Conservation (phyloP, 1,284 basidiomycete species). For the Schizophyllum amplum region DNA sequence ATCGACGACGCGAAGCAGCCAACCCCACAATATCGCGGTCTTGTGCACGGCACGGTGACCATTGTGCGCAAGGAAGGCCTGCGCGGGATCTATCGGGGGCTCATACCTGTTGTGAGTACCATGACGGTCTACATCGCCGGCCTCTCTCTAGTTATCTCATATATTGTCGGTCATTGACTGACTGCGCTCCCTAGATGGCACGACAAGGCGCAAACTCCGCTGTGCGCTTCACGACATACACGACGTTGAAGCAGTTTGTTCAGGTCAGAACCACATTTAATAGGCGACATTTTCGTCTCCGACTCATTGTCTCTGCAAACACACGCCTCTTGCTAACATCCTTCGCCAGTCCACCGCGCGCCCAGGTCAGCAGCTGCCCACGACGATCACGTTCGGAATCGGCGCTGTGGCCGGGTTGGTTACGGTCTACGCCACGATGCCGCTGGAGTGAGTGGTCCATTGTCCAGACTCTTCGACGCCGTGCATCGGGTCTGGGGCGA, state of each 20-base stretch:
- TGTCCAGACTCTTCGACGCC: not conserved
- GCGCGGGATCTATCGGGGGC: constrained; percentile 80
- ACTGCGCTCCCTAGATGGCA: constrained; percentile 67
- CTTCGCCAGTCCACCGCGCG: constrained; percentile 62
- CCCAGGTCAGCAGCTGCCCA: constrained; percentile 81
- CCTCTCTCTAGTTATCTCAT: not conserved
- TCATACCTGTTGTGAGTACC: constrained; percentile 82
- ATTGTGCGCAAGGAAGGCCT: constrained; percentile 86
- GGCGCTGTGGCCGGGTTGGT: constrained; percentile 91
- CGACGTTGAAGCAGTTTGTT: constrained; percentile 14
- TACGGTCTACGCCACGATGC: constrained; percentile 93
- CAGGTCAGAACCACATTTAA: not conserved
- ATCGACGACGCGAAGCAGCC: constrained; percentile 90
- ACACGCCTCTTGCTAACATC: constrained; percentile 48
- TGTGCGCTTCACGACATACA: constrained; percentile 78
- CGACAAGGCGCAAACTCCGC: constrained; percentile 97
- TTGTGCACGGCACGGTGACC: constrained; percentile 76
- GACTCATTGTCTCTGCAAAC: too few relatives aligned
- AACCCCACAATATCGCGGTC: constrained; percentile 80
- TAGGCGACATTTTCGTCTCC: too few relatives aligned
- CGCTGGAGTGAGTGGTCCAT: constrained; percentile 70
- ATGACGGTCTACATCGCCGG: not conserved
- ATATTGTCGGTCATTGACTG: constrained; percentile 3
- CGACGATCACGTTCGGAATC: constrained; percentile 88
- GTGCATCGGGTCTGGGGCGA: not conserved